A percentile compares a stretch with the other conserved stretches of the same genome.
These are phyloP conservation scores for Carex scoparia DNA, from an alignment of 176 grass and related monocot species.

Conservation along the genomic window DNA sequence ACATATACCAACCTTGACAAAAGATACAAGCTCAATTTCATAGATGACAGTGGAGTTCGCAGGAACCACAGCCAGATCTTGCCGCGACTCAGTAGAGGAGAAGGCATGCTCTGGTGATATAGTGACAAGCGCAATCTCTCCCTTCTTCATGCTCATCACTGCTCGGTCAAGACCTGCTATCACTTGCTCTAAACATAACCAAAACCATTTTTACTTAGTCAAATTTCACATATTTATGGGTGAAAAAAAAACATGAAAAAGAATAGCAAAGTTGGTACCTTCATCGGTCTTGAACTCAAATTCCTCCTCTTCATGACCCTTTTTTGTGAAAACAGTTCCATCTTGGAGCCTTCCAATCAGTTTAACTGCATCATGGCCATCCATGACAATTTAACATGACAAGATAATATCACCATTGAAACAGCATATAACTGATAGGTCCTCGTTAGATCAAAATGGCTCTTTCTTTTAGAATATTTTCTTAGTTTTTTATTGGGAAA, in stretches of 20 bases:
- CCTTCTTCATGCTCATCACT: constrained; percentile 94
- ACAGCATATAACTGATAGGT: not conserved
- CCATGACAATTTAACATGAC: constrained; percentile 14
- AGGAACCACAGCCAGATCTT: constrained; percentile 78
- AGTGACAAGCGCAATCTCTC: constrained; percentile 81
- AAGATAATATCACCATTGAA: not conserved
- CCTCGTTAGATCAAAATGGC: not conserved
- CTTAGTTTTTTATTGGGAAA: not conserved
- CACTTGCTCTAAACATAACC: constrained; percentile 51
- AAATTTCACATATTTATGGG: not conserved
- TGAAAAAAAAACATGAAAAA: not conserved
- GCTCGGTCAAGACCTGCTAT: constrained; percentile 82
- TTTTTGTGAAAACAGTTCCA: constrained; percentile 74
- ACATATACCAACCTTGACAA: constrained; percentile 56
- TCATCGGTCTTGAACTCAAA: constrained; percentile 91
- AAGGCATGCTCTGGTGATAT: constrained; percentile 89
- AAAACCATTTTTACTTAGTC: not conserved
- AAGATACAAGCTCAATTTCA: constrained; percentile 93
- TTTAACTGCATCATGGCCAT: constrained; percentile 57
- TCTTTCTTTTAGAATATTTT: not conserved
- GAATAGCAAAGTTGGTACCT: constrained; percentile 40
- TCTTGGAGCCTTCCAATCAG: constrained; percentile 74
- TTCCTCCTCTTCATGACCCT: constrained; percentile 63
- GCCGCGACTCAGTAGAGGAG: constrained; percentile 57
- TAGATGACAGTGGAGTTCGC: constrained; percentile 70